Conservation (phyloP, 2,329 filamentous ascomycete species). For the Penicillium vulpinum region DNA sequence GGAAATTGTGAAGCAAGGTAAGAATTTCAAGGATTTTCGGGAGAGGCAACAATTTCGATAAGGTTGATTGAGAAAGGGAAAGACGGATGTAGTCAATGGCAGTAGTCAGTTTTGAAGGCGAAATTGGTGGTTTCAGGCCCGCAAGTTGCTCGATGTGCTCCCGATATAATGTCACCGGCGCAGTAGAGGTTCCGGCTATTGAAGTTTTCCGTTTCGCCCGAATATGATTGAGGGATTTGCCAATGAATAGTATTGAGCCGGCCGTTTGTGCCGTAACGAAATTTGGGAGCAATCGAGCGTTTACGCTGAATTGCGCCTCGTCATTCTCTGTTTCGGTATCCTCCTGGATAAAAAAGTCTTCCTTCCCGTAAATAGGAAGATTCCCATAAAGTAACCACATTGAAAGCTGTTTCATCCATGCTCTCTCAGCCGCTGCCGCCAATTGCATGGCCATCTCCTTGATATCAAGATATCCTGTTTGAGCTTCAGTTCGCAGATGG, state of each 20-base stretch:
- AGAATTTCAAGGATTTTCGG: slow-evolving; percentile 75
- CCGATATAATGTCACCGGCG: slow-evolving; percentile 58
- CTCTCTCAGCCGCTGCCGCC: slow-evolving; percentile 75
- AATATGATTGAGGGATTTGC: slow-evolving; percentile 83
- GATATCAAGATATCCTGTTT: slow-evolving; percentile 86
- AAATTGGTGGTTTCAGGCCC: slow-evolving; percentile 70
- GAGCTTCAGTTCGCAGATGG: slow-evolving; percentile 69
- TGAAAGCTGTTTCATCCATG: slow-evolving; percentile 87
- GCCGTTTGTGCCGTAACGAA: slow-evolving; percentile 76
- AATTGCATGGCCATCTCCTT: slow-evolving; percentile 73
- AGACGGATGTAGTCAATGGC: slow-evolving; percentile 74
- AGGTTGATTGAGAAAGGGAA: slow-evolving; percentile 77
- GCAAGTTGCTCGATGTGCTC: slow-evolving; percentile 61
- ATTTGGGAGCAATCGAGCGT: slow-evolving; percentile 66
- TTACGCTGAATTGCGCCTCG: slow-evolving; percentile 57
- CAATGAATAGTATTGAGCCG: slow-evolving; percentile 84
- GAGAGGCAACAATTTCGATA: slow-evolving; percentile 79
- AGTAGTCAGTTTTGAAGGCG: slow-evolving; percentile 66
- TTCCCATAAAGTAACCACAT: slow-evolving; percentile 90
- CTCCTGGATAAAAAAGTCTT: slow-evolving; percentile 81
- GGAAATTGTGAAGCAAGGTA: slow-evolving; percentile 77
- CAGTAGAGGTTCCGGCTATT: slow-evolving; percentile 31
- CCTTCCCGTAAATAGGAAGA: slow-evolving; percentile 70
- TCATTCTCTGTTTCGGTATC: slow-evolving; percentile 42
- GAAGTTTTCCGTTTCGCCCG: slow-evolving; percentile 52